A percentile compares a stretch with the other conserved stretches of the same genome.
These are phyloP conservation scores for Populus tremula DNA, from an alignment of 345 rosid genomes.

Conservation along the genomic window DNA sequence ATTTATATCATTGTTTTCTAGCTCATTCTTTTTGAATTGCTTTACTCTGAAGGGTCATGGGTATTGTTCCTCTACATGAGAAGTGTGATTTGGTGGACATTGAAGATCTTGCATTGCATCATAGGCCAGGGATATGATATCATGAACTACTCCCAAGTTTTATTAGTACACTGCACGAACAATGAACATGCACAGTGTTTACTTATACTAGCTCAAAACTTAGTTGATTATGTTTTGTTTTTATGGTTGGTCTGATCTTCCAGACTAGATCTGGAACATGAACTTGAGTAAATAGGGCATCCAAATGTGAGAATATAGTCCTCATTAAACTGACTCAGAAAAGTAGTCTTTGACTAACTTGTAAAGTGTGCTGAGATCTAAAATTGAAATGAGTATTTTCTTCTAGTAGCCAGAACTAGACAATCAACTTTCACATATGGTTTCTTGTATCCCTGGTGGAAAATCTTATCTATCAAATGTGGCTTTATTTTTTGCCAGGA, in stretches of 20 bases:
- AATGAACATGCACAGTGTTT: not conserved
- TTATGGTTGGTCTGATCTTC: not conserved
- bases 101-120: not conserved
- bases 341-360: not conserved
- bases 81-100: not conserved
- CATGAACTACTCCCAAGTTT: not conserved
- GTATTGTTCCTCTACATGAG: not conserved
- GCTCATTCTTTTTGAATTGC: not conserved
- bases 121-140: not conserved
- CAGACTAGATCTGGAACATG: not conserved
- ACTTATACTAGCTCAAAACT: not conserved
- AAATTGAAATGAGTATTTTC: not conserved
- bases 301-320: not conserved
- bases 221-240: not conserved
- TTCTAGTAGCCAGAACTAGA: not conserved
- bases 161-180: not conserved
- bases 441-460: not conserved
- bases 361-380: not conserved
- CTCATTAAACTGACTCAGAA: not conserved
- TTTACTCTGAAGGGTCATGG: not conserved
- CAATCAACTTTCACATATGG: not conserved
- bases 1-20: not conserved
- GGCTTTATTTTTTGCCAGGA: conserved; percentile 32
- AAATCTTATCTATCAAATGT: not conserved
- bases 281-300: not conserved